These are phyloP conservation scores for Gleditsia sinensis DNA, from an alignment of 306 rosid species.

Conservation along the genomic window DNA sequence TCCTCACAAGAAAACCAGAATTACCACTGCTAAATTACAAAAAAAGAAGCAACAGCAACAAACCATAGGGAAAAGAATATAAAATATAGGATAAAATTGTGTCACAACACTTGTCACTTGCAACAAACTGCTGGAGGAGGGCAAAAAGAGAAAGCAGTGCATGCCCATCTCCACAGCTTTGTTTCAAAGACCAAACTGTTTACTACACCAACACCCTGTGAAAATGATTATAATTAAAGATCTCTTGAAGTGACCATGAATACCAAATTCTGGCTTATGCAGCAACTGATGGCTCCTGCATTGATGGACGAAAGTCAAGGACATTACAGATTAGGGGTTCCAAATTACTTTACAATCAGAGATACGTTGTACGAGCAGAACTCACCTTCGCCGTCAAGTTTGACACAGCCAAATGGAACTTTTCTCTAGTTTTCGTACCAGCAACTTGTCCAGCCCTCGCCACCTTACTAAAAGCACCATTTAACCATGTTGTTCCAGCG, in stretches of 20 bases:
- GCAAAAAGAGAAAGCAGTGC: background rate
- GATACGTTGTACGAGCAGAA: slow-evolving; percentile 22
- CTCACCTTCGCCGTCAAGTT: slow-evolving; percentile 81
- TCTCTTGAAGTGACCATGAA: slow-evolving; percentile 9
- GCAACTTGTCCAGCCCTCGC: slow-evolving; percentile 89
- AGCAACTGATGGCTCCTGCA: slow-evolving; percentile 83
- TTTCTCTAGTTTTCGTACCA: slow-evolving; percentile 87
- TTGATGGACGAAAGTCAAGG: background rate
- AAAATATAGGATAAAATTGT: background rate
- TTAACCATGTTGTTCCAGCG: slow-evolving; percentile 85
- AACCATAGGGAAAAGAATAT: background rate
- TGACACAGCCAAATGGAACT: slow-evolving; percentile 76
- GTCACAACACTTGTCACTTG: slow-evolving; percentile 1
- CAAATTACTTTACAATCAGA: background rate
- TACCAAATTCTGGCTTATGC: slow-evolving; percentile 49
- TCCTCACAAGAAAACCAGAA: background rate
- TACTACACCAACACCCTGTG: slow-evolving; percentile 20
- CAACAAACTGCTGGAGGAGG: slow-evolving; percentile 1
- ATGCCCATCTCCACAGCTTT: background rate
- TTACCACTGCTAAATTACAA: slow-evolving; percentile 14
- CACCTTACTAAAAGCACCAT: slow-evolving; percentile 87
- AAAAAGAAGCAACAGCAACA: slow-evolving; percentile 1
- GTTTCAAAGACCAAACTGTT: background rate
- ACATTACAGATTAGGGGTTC: background rate
- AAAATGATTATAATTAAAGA: slow-evolving; percentile 14